Evolutionary conservation across 441 rosid species (phyloP), one percentile per base, ranked within the genome.

Genomic region (Geranium incanum): DNA sequence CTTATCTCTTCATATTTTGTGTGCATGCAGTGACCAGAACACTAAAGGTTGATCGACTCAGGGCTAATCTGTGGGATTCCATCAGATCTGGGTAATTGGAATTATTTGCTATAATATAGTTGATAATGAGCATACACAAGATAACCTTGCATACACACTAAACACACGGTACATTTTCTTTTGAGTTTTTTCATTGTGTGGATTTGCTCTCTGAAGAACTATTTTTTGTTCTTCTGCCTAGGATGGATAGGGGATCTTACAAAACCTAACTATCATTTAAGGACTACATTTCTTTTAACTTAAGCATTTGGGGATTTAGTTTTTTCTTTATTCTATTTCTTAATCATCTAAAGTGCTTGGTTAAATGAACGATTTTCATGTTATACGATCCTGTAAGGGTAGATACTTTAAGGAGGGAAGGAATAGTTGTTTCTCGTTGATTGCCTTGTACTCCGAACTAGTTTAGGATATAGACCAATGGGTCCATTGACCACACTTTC

Each of bases 31-130:
- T 75, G 62, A 86, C 73, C 68, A 84, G 86, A 80, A 86, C 81
- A 78, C 73, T 83, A 66, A 86, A 82, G 84, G 78, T 78, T 81
- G 81, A 82, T 57, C 86, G 77, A 3, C 83, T 89, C 76, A 85
- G 81, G 74, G 84, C 89, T 37, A 81, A 81, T 68, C 88, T 94
- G 81, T 94, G 97, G 98, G 92, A 91, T 52, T 86, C 88, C 71
- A 86, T 94, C 43, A 86, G 83, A 87, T 84, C 94, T 50, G 96
- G 96, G 98, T 91, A 89, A 70, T 60, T 19, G 59, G 15, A 65
- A 57, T 5, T 67, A 28, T 66, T 36, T 71, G 4, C 65, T 66
- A n/a, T 64, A 68, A n/a, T 76, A 28, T 38, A 66, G 33, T 12
- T 1, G 64, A 59, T 16, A 59, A 6, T 59, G 19, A 59, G 28